Base-by-base conservation (phyloP, 257 asterid genomes). In the Misopates orontium region DNA sequence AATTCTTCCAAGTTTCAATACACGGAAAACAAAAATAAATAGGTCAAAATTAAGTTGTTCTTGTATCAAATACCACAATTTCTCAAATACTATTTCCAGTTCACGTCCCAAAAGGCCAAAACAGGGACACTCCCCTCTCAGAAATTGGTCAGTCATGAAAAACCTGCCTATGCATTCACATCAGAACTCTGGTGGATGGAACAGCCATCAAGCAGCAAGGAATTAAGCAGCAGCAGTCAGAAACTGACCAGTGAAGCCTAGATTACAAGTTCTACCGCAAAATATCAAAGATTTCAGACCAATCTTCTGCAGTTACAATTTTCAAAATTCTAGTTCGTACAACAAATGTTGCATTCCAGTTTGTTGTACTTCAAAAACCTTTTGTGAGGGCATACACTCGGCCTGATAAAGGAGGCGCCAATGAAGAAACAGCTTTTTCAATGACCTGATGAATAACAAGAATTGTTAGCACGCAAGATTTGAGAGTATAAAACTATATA, bases 391-490 rank as follows among this genome's bases (percentile, higher is more conserved):
- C 95, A 66, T 77, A 83, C 44, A 86, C 87, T 71, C 97, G 78
- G 61, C 99, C 95, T 10, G 95, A 89, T 78, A 93, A 75, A 28
- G 96, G 92, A 23, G 87, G 86, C 1, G 91, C 75, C 76, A 93
- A 64, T 32, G 83, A 80, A 68, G 96, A 70, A 52, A 93, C 11
- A 16, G 96, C 99, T 60, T 87, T 81, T 69, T 87, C 80, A 64
- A 93, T 90, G 47, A 84, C 95, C 97, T 87, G 83, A 73, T 23
- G 8, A 50, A 69, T 21, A 52, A 19, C 1, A 11, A 6, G n/a
- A 24, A 20, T 45, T 16, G 13, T 66, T 64, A 51, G 59, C 63
- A 48, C 4, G 60, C 48, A 4, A 42, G 55, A 55, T 61, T 58
- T 17, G 17, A 18, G 58, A 22, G n/a, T 28, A 19, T 50, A 32